phyloP scores from a whole-genome alignment of 2,329 filamentous ascomycete genomes.

The Exutisphaerella laricina region DNA sequence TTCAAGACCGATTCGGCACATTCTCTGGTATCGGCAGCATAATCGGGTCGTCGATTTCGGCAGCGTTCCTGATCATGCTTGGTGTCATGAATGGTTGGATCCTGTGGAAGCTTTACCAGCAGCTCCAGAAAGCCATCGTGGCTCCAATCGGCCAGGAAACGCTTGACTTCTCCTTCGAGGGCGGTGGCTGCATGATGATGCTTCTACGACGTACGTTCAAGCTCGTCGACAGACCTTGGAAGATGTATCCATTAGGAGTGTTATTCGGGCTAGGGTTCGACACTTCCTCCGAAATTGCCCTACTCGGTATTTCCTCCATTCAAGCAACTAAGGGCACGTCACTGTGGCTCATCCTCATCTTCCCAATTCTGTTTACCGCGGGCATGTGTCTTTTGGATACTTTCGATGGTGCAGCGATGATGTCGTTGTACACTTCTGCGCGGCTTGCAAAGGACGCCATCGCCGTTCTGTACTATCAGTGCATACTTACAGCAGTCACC shows the following conservation, averaged over 20 bases:
- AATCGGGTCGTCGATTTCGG: conserved; percentile 81
- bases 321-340: conserved; percentile 80
- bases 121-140: conserved; percentile 58
- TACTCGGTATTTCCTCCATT: conserved; percentile 83
- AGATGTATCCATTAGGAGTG: conserved; percentile 88
- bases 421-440: conserved; percentile 80
- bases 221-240: conserved; percentile 72
- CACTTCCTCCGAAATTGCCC: conserved; percentile 87
- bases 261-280: conserved; percentile 89
- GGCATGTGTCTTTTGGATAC: conserved; percentile 96
- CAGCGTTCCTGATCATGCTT: conserved; percentile 73
- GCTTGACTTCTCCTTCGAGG: conserved; percentile 62
- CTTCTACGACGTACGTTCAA: conserved; percentile 72
- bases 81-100: conserved; percentile 84
- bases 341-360: conserved; percentile 91
- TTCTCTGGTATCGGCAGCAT: conserved; percentile 81
- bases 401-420: conserved; percentile 89
- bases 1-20: conserved; percentile 71
- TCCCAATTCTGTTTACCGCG: conserved; percentile 83
- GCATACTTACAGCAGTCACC: conserved; percentile 77
- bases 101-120: conserved; percentile 66
- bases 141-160: conserved; percentile 32
- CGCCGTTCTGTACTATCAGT: conserved; percentile 92
- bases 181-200: conserved; percentile 66
- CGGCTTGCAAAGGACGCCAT: conserved; percentile 72